These are phyloP conservation scores for Eutypa lata DNA, from an alignment of 2,329 filamentous ascomycete genomes.

Conservation along the genomic window DNA sequence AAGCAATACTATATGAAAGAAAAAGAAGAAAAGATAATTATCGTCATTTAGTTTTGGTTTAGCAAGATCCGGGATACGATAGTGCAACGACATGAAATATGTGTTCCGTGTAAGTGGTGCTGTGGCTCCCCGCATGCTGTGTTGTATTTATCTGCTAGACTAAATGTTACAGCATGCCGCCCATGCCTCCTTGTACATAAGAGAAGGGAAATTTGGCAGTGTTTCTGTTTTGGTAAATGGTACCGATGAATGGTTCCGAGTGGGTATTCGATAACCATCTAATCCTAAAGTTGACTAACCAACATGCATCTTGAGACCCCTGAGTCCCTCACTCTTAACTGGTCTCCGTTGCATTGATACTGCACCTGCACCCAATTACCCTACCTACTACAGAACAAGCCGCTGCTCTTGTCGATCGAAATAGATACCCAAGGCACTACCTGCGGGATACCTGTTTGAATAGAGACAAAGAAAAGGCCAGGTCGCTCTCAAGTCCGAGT, in stretches of 20 bases:
- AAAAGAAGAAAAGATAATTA: background rate
- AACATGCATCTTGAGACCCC: background rate
- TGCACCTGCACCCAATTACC: background rate
- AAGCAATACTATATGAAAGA: too few relatives aligned
- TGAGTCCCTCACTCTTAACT: background rate
- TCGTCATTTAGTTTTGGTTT: background rate
- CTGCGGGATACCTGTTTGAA: too few relatives aligned
- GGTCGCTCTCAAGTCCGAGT: too few relatives aligned
- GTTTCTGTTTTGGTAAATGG: too few relatives aligned
- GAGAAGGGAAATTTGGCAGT: background rate
- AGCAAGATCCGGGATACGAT: background rate
- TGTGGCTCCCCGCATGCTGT: too few relatives aligned
- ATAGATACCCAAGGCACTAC: background rate
- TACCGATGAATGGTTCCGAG: background rate
- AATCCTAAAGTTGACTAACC: background rate
- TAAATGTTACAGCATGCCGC: too few relatives aligned
- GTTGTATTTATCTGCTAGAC: too few relatives aligned
- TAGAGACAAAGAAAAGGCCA: too few relatives aligned
- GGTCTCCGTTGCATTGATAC: background rate
- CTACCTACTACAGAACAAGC: background rate
- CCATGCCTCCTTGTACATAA: background rate
- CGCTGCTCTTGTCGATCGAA: background rate
- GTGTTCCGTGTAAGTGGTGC: too few relatives aligned
- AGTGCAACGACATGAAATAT: background rate
- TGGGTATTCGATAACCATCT: background rate